Base-by-base conservation (phyloP, 306 rosid species). In the Begonia masoniana region DNA sequence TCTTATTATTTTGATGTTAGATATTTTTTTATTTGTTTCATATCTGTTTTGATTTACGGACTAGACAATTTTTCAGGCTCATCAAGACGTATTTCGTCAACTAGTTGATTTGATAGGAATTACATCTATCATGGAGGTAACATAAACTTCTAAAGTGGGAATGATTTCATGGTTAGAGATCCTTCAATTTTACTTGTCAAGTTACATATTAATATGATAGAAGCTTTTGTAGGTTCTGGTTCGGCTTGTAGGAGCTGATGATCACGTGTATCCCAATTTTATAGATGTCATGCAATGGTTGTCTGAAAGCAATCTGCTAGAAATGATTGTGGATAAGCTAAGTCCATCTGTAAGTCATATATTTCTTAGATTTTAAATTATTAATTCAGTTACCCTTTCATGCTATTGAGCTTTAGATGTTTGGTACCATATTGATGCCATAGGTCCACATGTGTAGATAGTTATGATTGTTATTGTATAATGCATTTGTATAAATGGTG, bases 81-180 rank as follows among this genome's bases (percentile, higher is more conserved):
- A 87, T 72, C 95, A 78, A 78, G 76, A 87, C 77, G 93, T 92
- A 55, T 76, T 92, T 35, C 76, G 88, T 58, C 93, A 78, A 55
- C 62, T 92, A 58, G 96, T 92, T 62, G 99, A 92, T 81, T 84
- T 92, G 79, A 87, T 92, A 51, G 99, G 99, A 70, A 83, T 81
- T 59, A 92, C 99, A 61, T 92, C 99, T 57, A 92, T 92, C 73
- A 92, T 87, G 99, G 96, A 92, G 99, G 99, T 91, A 66, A 68
- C 26, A 6, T 63, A 17, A 45, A 24, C 57, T 57, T 21, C 16
- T 56, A 14, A 3, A 21, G 59, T 12, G 51, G 4, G 3, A 49
- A 10, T 65, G 19, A 54, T 60, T 48, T 4, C 56, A 31, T 1
- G 13, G 10, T 6, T 47, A n/a, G 11, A 50, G 47, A 41, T 16